These are phyloP conservation scores for Coprinopsis sp. DNA, from an alignment of 768 basidiomycete genomes.

Conservation along the genomic window DNA sequence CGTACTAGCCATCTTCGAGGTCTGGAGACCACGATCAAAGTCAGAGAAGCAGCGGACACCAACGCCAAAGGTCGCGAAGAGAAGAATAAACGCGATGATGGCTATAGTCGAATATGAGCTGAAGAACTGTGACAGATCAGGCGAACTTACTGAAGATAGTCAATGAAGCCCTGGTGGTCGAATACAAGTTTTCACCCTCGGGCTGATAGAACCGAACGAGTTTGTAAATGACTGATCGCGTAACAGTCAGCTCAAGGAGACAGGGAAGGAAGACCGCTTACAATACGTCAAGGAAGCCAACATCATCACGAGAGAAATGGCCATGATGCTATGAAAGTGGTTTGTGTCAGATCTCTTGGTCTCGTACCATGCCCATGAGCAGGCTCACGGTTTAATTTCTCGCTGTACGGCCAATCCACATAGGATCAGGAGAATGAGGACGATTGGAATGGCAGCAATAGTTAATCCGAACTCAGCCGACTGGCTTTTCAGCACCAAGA, in stretches of 20 bases:
- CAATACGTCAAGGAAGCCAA: constrained; percentile 73
- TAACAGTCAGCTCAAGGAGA: no score
- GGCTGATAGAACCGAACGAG: constrained; percentile 80
- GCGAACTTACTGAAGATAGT: constrained; percentile 66
- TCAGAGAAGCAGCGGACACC: constrained; percentile 78
- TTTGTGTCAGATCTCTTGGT: neutral
- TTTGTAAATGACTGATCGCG: constrained; percentile 50
- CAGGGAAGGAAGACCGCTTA: constrained; percentile 32
- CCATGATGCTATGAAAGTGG: constrained; percentile 57
- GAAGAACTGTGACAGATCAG: constrained; percentile 16
- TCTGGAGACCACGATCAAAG: constrained; percentile 74
- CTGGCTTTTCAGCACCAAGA: constrained; percentile 59
- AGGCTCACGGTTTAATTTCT: constrained; percentile 70
- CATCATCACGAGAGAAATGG: constrained; percentile 69
- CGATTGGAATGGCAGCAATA: constrained; percentile 77
- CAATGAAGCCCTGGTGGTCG: constrained; percentile 72
- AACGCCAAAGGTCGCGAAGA: constrained; percentile 69
- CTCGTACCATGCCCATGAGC: neutral
- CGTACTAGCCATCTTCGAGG: constrained; percentile 75
- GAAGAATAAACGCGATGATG: constrained; percentile 67
- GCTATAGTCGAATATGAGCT: constrained; percentile 36
- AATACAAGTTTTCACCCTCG: constrained; percentile 46
- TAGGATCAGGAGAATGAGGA: constrained; percentile 58
- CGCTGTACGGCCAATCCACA: constrained; percentile 70
- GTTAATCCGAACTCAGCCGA: constrained; percentile 81